phyloP scores from a whole-genome alignment of 768 basidiomycete genomes.

The Cyclocybe aegerita region DNA sequence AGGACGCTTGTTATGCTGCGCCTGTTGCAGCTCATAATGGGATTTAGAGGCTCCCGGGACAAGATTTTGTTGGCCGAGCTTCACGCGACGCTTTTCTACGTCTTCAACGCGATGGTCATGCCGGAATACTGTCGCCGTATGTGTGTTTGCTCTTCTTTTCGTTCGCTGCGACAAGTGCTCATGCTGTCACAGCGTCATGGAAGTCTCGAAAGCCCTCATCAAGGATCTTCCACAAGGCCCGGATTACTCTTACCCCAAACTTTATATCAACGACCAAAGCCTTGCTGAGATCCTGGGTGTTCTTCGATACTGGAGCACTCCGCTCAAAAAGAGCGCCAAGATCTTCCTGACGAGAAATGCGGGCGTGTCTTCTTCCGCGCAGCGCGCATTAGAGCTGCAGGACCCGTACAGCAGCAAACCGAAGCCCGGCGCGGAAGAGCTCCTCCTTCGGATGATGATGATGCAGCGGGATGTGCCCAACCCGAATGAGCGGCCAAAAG shows the following conservation, averaged over 20 bases:
- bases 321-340: constrained; percentile 14
- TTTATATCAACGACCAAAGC: constrained; percentile 9
- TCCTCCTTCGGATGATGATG: too few relatives aligned
- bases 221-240: constrained; percentile 9
- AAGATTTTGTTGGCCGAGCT: constrained; percentile 5
- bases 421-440: too few relatives aligned
- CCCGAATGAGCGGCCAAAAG: too few relatives aligned
- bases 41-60: background rate
- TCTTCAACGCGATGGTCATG: constrained; percentile 15
- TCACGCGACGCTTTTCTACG: constrained; percentile 16
- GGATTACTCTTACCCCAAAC: background rate
- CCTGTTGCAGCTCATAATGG: constrained; percentile 11
- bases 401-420: too few relatives aligned
- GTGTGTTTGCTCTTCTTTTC: constrained; percentile 7
- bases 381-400: too few relatives aligned
- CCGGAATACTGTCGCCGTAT: constrained; percentile 16
- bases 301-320: constrained; percentile 18
- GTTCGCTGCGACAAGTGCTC: background rate
- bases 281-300: constrained; percentile 11
- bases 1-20: constrained; percentile 17
- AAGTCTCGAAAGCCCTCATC: constrained; percentile 6
- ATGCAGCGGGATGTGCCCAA: too few relatives aligned
- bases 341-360: constrained; percentile 11
- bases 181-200: constrained; percentile 5
- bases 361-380: too few relatives aligned